These are phyloP conservation scores for Anastatica hierochuntica DNA, from an alignment of 345 rosid species.

Conservation along the genomic window DNA sequence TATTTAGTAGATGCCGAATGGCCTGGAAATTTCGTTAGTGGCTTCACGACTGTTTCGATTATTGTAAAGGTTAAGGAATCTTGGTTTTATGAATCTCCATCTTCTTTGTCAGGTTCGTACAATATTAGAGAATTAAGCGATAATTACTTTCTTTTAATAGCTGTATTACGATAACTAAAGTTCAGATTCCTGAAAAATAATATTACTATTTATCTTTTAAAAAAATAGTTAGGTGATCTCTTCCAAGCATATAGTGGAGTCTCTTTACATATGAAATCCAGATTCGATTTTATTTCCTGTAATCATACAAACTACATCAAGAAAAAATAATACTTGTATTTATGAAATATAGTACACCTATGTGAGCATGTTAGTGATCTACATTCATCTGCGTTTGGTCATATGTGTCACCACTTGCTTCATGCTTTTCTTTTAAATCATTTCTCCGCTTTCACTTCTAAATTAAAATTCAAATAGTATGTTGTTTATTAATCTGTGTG, in stretches of 20 bases:
- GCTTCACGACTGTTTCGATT: conserved; percentile 16
- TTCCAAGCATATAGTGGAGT: no score
- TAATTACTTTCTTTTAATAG: background rate
- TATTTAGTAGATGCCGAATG: conserved; percentile 2
- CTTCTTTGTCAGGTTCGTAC: conserved; percentile 15
- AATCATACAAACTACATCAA: no score
- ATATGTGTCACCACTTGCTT: conserved; percentile 16
- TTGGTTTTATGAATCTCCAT: conserved; percentile 16
- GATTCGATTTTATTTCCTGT: no score
- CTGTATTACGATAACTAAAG: background rate
- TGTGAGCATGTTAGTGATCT: conserved; percentile 23
- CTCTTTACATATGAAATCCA: no score
- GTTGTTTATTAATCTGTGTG: no score
- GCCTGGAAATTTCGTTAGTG: conserved; percentile 18
- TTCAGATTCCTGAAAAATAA: background rate
- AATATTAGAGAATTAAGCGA: background rate
- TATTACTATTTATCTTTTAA: no score
- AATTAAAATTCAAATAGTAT: no score
- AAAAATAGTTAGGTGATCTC: no score
- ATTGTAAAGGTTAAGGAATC: conserved; percentile 27
- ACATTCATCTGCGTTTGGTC: background rate
- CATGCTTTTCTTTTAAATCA: background rate
- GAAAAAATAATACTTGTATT: no score
- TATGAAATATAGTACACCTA: no score
- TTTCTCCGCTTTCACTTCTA: no score